Evolutionary conservation across 768 basidiomycete genomes (phyloP).

Genomic region (Amanita rimosa): DNA sequence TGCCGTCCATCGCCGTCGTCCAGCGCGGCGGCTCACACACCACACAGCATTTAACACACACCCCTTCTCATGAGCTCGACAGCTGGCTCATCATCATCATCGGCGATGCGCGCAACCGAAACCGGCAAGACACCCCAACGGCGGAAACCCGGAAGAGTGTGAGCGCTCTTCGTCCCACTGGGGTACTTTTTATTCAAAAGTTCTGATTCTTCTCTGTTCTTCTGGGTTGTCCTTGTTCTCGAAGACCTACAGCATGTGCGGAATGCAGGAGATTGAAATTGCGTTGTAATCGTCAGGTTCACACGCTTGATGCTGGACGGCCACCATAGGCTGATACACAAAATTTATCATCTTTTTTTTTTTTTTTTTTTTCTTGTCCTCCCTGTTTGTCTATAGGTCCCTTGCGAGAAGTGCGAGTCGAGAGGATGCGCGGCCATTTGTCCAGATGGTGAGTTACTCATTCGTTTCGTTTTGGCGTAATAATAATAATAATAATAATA

Average conservation of each 20-base stretch:
- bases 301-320: slow-evolving; percentile 5
- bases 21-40: background rate
- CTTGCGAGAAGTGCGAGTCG: slow-evolving; percentile 69
- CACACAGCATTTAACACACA: background rate
- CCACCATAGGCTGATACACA: background rate
- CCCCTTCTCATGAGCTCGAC: background rate
- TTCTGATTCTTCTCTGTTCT: no score
- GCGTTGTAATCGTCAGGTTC: slow-evolving; percentile 53
- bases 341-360: no score
- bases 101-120: background rate
- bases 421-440: slow-evolving; percentile 68
- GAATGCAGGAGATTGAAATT: slow-evolving; percentile 53
- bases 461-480: no score
- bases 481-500: no score
- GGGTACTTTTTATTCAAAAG: background rate
- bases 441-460: slow-evolving; percentile 61
- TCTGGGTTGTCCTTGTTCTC: background rate
- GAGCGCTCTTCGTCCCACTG: background rate
- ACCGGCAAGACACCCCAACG: slow-evolving; percentile 9
- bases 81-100: background rate
- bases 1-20: no score
- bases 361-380: no score
- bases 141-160: slow-evolving; percentile 37
- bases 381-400: slow-evolving; percentile 32
- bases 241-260: slow-evolving; percentile 37